A percentile compares a stretch with the other conserved stretches of the same genome.
Conservation (phyloP, 257 asterid species). For the Scutellaria barbata region DNA sequence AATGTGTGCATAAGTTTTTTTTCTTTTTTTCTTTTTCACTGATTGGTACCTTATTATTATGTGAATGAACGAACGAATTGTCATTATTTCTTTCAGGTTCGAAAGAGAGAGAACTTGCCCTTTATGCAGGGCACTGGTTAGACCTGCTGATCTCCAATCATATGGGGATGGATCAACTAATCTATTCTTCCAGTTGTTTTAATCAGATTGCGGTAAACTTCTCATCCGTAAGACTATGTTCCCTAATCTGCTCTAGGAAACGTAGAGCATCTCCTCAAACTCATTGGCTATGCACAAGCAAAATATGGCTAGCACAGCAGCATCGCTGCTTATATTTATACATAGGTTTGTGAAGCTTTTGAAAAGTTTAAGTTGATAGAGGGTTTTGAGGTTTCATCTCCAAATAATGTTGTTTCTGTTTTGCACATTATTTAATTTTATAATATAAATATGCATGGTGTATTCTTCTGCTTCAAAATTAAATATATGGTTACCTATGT, state of each 20-base stretch:
- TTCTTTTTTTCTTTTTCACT: background rate
- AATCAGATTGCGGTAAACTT: background rate
- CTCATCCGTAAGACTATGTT: background rate
- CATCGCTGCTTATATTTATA: slow-evolving; percentile 8
- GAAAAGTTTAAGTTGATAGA: slow-evolving; percentile 32
- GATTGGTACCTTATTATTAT: background rate
- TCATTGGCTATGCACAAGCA: slow-evolving; percentile 2
- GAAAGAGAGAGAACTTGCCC: slow-evolving; percentile 92
- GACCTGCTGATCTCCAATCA: slow-evolving; percentile 81
- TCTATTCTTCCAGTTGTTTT: slow-evolving; percentile 69
- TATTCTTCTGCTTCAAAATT: slow-evolving; percentile 29
- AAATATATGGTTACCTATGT: background rate
- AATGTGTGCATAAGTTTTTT: background rate
- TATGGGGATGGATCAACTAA: slow-evolving; percentile 85
- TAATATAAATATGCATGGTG: slow-evolving; percentile 22
- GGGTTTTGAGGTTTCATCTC: slow-evolving; percentile 24
- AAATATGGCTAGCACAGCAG: slow-evolving; percentile 10
- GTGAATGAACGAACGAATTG: background rate
- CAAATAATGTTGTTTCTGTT: slow-evolving; percentile 12
- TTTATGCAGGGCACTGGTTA: slow-evolving; percentile 80
- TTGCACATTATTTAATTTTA: slow-evolving; percentile 26
- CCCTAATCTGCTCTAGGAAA: slow-evolving; percentile 14
- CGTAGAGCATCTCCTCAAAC: slow-evolving; percentile 3
- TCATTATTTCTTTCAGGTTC: slow-evolving; percentile 55
- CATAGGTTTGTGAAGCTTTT: slow-evolving; percentile 23